These are phyloP conservation scores for Boletus pseudo-olivaceus DNA, from an alignment of 768 basidiomycete genomes.

Conservation along the genomic window DNA sequence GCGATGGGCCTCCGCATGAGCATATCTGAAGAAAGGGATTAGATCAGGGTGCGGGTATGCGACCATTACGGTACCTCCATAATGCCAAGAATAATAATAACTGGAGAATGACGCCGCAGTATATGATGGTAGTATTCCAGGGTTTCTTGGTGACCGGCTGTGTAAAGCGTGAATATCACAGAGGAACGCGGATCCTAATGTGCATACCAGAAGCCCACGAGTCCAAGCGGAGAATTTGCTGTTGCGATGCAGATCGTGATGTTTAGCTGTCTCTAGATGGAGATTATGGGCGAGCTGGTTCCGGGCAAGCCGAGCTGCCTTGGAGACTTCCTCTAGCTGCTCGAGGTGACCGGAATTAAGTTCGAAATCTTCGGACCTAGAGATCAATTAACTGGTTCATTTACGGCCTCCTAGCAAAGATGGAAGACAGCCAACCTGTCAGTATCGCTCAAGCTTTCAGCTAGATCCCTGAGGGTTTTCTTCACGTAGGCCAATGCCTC, in stretches of 20 bases:
- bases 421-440: slow-evolving; percentile 44
- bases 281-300: slow-evolving; percentile 42
- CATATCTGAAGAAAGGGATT: slow-evolving; percentile 35
- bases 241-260: slow-evolving; percentile 35
- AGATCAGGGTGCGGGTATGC: slow-evolving; percentile 3
- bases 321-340: slow-evolving; percentile 52
- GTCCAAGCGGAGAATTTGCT: slow-evolving; percentile 36
- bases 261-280: slow-evolving; percentile 36
- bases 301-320: slow-evolving; percentile 48
- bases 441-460: slow-evolving; percentile 50
- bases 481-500: slow-evolving; percentile 59
- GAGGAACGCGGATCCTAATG: background rate
- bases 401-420: slow-evolving; percentile 2
- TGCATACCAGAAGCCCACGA: slow-evolving; percentile 39
- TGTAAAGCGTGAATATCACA: slow-evolving; percentile 10
- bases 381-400: slow-evolving; percentile 1
- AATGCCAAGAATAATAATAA: slow-evolving; percentile 45
- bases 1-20: slow-evolving; percentile 45
- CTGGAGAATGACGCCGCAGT: slow-evolving; percentile 42
- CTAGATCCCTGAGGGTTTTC: slow-evolving; percentile 55
- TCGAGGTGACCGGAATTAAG: slow-evolving; percentile 45
- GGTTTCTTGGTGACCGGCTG: slow-evolving; percentile 19
- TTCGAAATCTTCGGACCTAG: slow-evolving; percentile 38
- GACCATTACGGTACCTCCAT: slow-evolving; percentile 50
- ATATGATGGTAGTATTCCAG: slow-evolving; percentile 32